Base-by-base conservation (phyloP, 805 yeast species). In the Starmerella scarabaei region DNA sequence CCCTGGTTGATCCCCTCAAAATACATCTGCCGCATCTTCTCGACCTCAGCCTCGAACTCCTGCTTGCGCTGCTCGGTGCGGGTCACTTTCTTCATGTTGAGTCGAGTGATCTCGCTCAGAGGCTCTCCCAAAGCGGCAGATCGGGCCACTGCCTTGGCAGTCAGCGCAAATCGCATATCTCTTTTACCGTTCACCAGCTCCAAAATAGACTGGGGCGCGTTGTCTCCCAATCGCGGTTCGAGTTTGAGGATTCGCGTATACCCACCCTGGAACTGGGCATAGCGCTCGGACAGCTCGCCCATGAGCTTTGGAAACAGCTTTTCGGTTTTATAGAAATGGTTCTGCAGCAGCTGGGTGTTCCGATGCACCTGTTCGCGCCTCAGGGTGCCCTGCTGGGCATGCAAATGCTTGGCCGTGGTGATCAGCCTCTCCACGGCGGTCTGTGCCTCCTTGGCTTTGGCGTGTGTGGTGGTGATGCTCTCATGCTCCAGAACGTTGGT, bases 151-250 rank as follows among this genome's bases (percentile, higher is more conserved):
- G 74, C 67, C 58, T 82, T 73, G n/a, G 94, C 94, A 7, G 75
- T 69, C 53, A 73, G 63, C 75, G 93, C 80, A 48, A 75, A 70
- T 51, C 77, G 73, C 67, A 81, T 69, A 56, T 83, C 94, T 43
- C 73, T 64, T 56, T 66, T 60, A 3, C 77, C 74, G 51, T 81
- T 94, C 1, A 88, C 93, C 35, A 91, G 66, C 60, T 91, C 98
- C 39, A 91, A 55, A 7, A 86, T 76, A 0, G 91, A 77, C 68
- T 82, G 91, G 24, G 86, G 86, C 0, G 96, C 94, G 45, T 76
- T 80, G 58, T 91, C 98, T 41, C 91, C 86, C 35, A 78, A 60
- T 49, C 97, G 69, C 15, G 86, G 84, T 59, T 91, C 97, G 45
- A 91, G 65, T 51, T 72, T 77, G 46, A 85, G 63, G 39, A 88